Evolutionary conservation across 257 asterid genomes (phyloP), one percentile per base, ranked within the genome.

Genomic region (Solanum rostratum): DNA sequence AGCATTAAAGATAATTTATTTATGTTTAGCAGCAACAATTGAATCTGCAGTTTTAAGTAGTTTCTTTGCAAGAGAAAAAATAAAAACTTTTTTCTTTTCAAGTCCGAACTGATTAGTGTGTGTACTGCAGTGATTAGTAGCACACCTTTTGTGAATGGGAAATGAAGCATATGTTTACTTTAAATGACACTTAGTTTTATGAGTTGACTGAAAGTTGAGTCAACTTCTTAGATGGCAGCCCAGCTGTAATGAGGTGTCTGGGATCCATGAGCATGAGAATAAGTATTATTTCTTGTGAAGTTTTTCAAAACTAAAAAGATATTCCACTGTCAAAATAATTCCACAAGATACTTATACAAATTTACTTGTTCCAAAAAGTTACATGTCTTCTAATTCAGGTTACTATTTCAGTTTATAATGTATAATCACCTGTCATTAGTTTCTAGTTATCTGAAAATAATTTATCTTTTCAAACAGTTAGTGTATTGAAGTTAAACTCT

Each of bases 171-270:
- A 46, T 50, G 45, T 78, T 54, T 24, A 4, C 29, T 27, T 16
- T 27, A 50, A 81, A 54, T 8, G 60, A 2, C 65, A 16, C 63
- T 37, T 18, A 6, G 18, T 71, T 57, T 30, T 37, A 15, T 45
- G 74, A 18, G 89, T 90, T 91, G 94, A 92, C 92, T 88, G 86
- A 84, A 30, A 14, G 19, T 83, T 59, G 85, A 85, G 92, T 87
- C 93, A 91, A 89, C 86, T 63, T 15, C 80, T 50, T 27, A 84
- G 63, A 55, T 27, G 84, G 82, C 85, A 87, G 84, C 85, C 93
- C 93, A 91, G 90, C 92, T 91, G 90, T 91, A 60, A 78, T 78
- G 86, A 80, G 90, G 87, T 87, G 86, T 84, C 85, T 80, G 79
- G 19, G 73, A 62, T 55, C 86, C 86, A 68, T 63, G n/a, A 24